Base-by-base conservation (phyloP, 305 asterid species). In the Fraxinus platypoda region DNA sequence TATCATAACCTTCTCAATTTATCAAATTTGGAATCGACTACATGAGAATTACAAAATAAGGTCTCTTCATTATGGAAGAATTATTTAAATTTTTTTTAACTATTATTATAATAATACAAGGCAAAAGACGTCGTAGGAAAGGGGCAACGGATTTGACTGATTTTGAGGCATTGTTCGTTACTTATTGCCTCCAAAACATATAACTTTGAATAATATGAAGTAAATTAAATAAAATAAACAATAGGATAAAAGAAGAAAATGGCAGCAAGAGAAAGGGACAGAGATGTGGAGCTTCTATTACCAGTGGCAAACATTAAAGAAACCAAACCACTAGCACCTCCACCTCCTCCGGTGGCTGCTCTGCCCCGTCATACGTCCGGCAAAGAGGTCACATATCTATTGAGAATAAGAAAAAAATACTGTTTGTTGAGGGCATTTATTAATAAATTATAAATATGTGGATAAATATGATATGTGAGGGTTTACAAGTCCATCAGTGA, bases 221-320 rank as follows among this genome's bases (percentile, higher is more conserved):
- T 35, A 35, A 37, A 38, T 2, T 26, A 31, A 15, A 21, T 2
- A 46, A 12, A 23, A 21, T 6, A 37, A 31, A 23, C 2, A 0
- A n/a, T 2, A 49, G 7, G 21, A 49, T 17, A 21, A 59, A 8
- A 8, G 30, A 38, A n/a, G 13, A 15, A 52, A 82, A 76, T 82
- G 84, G 72, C 25, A 31, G 38, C 77, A 37, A 34, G 77, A 76
- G 76, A 78, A 26, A 70, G 75, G 74, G 85, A 77, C 17, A 73
- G 80, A 23, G 86, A 78, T 76, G 77, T 78, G 7, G 83, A 78
- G 80, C 62, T 78, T 74, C 38, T 78, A 25, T 34, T 74, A 74
- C 83, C 86, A 6, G 80, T 83, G 30, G 31, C 80, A 35, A 78
- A 30, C 26, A 64, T 57, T 71, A 3, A 13, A 11, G 85, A 83